Evolutionary conservation across 805 yeast species (phyloP).

Genomic region (Cyberlindnera xishuangbannaensis): DNA sequence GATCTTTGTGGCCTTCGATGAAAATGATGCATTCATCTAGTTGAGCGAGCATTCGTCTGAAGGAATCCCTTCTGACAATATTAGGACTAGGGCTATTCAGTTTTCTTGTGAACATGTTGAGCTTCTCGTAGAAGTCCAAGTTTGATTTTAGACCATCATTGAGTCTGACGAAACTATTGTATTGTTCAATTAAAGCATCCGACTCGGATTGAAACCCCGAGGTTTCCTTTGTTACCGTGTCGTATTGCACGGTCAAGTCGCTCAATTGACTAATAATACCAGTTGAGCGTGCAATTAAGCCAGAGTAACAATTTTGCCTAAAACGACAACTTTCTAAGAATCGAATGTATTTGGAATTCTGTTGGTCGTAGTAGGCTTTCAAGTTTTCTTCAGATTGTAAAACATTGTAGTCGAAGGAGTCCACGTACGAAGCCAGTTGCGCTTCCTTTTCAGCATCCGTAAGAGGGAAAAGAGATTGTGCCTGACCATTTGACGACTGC

Average conservation of each 20-base stretch:
- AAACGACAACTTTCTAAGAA: conserved; percentile 29
- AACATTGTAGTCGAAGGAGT: conserved; percentile 37
- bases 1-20: conserved; percentile 47
- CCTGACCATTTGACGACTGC: neutral
- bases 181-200: conserved; percentile 41
- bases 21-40: conserved; percentile 67
- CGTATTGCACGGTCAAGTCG: conserved; percentile 44
- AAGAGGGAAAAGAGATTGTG: conserved; percentile 19
- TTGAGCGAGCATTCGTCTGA: conserved; percentile 45
- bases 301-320: conserved; percentile 26
- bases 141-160: conserved; percentile 40
- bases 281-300: conserved; percentile 42
- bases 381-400: conserved; percentile 37
- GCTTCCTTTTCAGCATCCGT: conserved; percentile 30
- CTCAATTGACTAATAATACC: conserved; percentile 40
- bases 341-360: conserved; percentile 25
- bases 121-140: conserved; percentile 57
- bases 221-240: conserved; percentile 57
- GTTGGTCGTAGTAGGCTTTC: conserved; percentile 32
- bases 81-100: conserved; percentile 68
- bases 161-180: conserved; percentile 36
- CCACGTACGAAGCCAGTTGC: conserved; percentile 32
- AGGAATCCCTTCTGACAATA: conserved; percentile 54
- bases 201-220: conserved; percentile 56
- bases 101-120: conserved; percentile 63